phyloP scores from a whole-genome alignment of 139 green algal genomes.

The Pseudopediastrum boryanum region DNA sequence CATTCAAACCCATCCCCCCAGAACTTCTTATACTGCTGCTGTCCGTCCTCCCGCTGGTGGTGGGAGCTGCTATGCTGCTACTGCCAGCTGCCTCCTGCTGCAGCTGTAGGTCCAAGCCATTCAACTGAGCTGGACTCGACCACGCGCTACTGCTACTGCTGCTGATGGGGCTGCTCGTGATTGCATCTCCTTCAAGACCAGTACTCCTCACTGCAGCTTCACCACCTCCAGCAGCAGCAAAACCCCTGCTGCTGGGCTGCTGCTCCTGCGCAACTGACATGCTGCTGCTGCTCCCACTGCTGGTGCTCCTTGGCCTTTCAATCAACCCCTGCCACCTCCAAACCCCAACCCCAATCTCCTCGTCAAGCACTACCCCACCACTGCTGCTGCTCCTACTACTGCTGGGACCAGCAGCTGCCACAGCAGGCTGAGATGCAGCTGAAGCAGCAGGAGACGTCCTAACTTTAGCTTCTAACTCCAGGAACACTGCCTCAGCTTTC shows the following conservation, averaged over 20 bases:
- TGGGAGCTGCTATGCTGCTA: no score
- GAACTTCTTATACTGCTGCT: background rate
- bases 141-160: slow-evolving; percentile 20
- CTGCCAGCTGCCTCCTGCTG: slow-evolving; percentile 31
- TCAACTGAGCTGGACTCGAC: slow-evolving; percentile 18
- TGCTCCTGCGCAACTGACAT: background rate
- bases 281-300: background rate
- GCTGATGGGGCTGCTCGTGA: slow-evolving; percentile 8
- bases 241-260: background rate
- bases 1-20: slow-evolving; percentile 8
- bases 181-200: background rate
- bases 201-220: background rate
- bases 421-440: no score
- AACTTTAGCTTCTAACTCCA: slow-evolving; percentile 71
- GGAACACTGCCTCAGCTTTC: slow-evolving; percentile 82
- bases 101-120: slow-evolving; percentile 32
- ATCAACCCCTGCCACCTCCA: slow-evolving; percentile 33
- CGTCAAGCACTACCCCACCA: background rate
- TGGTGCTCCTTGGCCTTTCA: background rate
- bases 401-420: slow-evolving; percentile 7
- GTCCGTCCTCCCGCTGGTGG: no score
- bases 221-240: background rate
- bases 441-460: slow-evolving; percentile 32
- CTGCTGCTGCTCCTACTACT: background rate
- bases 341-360: slow-evolving; percentile 14